Evolutionary conservation across 805 yeast genomes (phyloP), one percentile per base, ranked within the genome.

Genomic region (Jamesozyma hellenica): DNA sequence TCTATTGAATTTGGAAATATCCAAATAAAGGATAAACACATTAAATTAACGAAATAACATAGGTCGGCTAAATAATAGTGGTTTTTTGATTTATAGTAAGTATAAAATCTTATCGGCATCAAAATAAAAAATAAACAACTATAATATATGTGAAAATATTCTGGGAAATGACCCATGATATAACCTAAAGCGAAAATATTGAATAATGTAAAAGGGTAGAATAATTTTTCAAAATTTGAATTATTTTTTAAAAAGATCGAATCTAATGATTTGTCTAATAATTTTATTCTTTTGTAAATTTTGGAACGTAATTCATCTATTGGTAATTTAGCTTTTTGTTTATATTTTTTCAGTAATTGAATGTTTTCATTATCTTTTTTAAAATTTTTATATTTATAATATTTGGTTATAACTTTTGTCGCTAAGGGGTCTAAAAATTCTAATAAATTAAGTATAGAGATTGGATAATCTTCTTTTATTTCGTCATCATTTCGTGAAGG

Each of bases 41-140:
- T 61, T 11, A 75, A 50, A 54, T 90, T 92, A 34, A 83, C 96
- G 58, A 81, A 92, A 60, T 90, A 90, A 62, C 98, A 90, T 48
- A 90, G 68, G 61, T 90, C 97, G 1, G 95, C 96, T 54, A 92
- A 66, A 57, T 78, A 90, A 60, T 83, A 90, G 44, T 88, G 95
- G 63, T 71, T 85, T 8, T 84, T 74, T 37, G 68, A 71, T 59
- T 82, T 83, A 64, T 79, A 82, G 63, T 84, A 90, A 1, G 92
- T 76, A 61, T 86, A 79, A 51, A 81, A 72, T 42, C 98, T 66
- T 18, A 88, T 77, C 0, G 98, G 97, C 78, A 88, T 75, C 39
- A 90, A 65, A 1, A 82, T 44, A 2, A 63, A 52, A 41, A 79
- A 71, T 35, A 84, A 59, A 0, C 60, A 63, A 0, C 95, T 76